Evolutionary conservation across 139 green algal genomes (phyloP), one percentile per base, ranked within the genome.

Genomic region (Ulvella scutata): DNA sequence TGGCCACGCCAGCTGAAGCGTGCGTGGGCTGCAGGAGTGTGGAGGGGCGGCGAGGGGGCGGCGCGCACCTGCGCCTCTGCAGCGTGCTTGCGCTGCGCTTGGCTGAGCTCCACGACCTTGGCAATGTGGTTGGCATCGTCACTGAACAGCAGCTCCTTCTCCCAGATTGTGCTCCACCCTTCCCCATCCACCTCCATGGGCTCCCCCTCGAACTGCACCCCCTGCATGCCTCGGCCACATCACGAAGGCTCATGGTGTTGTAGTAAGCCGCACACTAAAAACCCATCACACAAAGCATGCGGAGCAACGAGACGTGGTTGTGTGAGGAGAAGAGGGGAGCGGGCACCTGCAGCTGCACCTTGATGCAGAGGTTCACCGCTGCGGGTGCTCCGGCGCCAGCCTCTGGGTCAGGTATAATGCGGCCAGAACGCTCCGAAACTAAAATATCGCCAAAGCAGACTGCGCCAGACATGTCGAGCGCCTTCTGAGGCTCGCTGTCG

Each of bases 101-200:
- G 51, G 7, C n/a, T 34, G 1, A 31, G 33, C 17, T 67, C 51
- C 51, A 29, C 51, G 51, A 67, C 51, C 0, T 26, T n/a, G n/a
- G 51, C 51, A 6, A 67, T 26, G 20, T 67, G 51, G n/a, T 67
- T n/a, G 1, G 51, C 10, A 26, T 67, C 51, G 33, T 67, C 51
- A n/a, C n/a, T 36, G 51, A 67, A 67, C 51, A 67, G 9, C 51
- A 67, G 9, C 51, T 67, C 51, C 51, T 67, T 67, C 51, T 67
- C 51, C 51, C 51, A 67, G n/a, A 67, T 26, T 26, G 51, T 67
- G n/a, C 33, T n/a, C 51, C 51, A 67, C 9, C 51, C 51, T 29
- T 67, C 51, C 51, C 40, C 40, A 17, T 13, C 40, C 40, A 29
- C 51, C 51, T 26, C n/a, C n/a, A n/a, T n/a, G n/a, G n/a, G n/a